Conservation (phyloP, 2,329 filamentous ascomycete species). For the Neofusicoccum umdonicola region DNA sequence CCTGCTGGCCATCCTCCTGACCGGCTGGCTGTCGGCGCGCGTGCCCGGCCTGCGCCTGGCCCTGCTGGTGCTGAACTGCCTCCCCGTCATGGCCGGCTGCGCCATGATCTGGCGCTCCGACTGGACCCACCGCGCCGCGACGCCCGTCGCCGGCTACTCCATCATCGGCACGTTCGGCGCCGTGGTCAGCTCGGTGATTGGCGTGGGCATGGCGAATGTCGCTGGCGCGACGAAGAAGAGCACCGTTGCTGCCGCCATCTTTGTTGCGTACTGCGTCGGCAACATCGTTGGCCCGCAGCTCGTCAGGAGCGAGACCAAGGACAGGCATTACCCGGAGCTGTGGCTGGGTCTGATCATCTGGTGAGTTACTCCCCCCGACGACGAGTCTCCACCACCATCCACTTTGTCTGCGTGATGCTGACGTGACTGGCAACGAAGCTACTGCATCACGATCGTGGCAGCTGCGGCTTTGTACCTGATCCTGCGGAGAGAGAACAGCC, state of each 20-base stretch:
- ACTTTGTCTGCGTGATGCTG: not conserved
- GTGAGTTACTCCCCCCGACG: slow-evolving; percentile 28
- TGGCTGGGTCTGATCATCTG: slow-evolving; percentile 68
- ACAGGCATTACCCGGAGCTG: slow-evolving; percentile 66
- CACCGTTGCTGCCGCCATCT: slow-evolving; percentile 68
- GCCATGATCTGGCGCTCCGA: slow-evolving; percentile 69
- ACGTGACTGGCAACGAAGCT: slow-evolving; percentile 43
- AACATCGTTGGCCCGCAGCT: slow-evolving; percentile 10
- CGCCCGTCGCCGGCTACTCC: slow-evolving; percentile 68
- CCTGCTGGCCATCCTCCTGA: slow-evolving; percentile 63
- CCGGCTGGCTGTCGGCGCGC: slow-evolving; percentile 62
- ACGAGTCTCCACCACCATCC: not conserved
- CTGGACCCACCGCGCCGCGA: slow-evolving; percentile 62
- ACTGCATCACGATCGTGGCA: slow-evolving; percentile 64
- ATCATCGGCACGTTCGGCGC: slow-evolving; percentile 72
- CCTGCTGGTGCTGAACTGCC: slow-evolving; percentile 63
- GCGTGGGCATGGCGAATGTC: slow-evolving; percentile 64
- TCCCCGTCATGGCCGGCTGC: slow-evolving; percentile 73
- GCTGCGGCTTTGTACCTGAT: slow-evolving; percentile 58
- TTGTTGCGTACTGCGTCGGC: slow-evolving; percentile 5
- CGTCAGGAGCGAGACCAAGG: slow-evolving; percentile 56
- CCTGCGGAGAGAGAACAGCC: slow-evolving; percentile 58
- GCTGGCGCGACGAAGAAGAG: slow-evolving; percentile 79
- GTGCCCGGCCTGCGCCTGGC: slow-evolving; percentile 63
- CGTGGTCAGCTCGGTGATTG: slow-evolving; percentile 63